These are phyloP conservation scores for Sphaerulina populicola DNA, from an alignment of 2,329 filamentous ascomycete species.

Conservation along the genomic window DNA sequence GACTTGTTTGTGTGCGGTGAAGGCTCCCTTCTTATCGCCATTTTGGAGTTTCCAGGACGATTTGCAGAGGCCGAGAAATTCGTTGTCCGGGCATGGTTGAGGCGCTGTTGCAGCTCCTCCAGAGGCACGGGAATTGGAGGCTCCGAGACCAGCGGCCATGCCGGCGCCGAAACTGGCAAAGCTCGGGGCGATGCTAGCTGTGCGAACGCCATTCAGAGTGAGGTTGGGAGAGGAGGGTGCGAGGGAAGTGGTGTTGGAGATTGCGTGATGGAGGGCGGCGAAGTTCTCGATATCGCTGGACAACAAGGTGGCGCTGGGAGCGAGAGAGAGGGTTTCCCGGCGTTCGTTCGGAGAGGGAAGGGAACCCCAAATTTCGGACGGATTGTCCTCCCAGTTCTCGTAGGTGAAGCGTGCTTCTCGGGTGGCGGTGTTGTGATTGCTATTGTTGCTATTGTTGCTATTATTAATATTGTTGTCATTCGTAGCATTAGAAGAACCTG, in stretches of 20 bases:
- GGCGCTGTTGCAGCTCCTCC: slow-evolving; percentile 17
- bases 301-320: slow-evolving; percentile 8
- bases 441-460: not conserved
- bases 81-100: slow-evolving; percentile 28
- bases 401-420: slow-evolving; percentile 18
- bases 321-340: slow-evolving; percentile 17
- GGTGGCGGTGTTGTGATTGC: not conserved
- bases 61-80: slow-evolving; percentile 40
- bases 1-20: slow-evolving; percentile 26
- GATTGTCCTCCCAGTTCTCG: slow-evolving; percentile 26
- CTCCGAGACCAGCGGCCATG: slow-evolving; percentile 6
- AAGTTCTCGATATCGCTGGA: not conserved
- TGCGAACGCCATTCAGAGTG: slow-evolving; percentile 9
- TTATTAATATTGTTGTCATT: not conserved
- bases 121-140: not conserved
- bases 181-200: slow-evolving; percentile 13
- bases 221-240: slow-evolving; percentile 15
- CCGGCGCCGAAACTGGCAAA: slow-evolving; percentile 7
- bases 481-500: not conserved
- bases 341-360: slow-evolving; percentile 13
- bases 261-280: not conserved
- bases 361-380: slow-evolving; percentile 25
- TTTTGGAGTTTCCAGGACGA: slow-evolving; percentile 38
- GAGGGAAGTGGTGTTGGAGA: slow-evolving; percentile 5
- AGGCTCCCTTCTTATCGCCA: slow-evolving; percentile 26